Evolutionary conservation across 2,329 filamentous ascomycete species (phyloP).

Genomic region (Atkinsonella hypoxylon): DNA sequence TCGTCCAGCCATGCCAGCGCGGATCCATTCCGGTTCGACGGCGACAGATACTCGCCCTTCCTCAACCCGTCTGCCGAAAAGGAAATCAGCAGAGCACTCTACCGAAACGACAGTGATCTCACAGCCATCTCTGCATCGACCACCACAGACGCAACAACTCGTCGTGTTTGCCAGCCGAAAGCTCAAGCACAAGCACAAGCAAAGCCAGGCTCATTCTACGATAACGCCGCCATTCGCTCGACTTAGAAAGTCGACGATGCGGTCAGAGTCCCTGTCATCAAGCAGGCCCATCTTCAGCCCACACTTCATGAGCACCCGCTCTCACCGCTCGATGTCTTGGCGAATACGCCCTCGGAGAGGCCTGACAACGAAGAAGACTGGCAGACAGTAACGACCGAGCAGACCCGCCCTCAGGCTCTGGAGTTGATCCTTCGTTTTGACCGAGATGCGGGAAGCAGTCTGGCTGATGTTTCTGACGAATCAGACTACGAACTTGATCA

Average conservation of each 20-base stretch:
- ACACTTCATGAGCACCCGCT: slow-evolving; percentile 5
- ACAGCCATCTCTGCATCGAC: slow-evolving; percentile 5
- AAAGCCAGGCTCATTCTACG: slow-evolving; percentile 21
- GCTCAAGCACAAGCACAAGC: not conserved
- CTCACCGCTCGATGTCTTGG: slow-evolving; percentile 1
- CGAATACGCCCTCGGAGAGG: slow-evolving; percentile 8
- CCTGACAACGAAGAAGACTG: slow-evolving; percentile 20
- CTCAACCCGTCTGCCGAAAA: slow-evolving; percentile 27
- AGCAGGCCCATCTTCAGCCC: slow-evolving; percentile 4
- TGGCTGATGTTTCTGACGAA: slow-evolving; percentile 32
- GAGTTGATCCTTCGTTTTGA: slow-evolving; percentile 11
- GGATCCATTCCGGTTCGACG: slow-evolving; percentile 36
- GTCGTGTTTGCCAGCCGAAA: not conserved
- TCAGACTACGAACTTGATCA: slow-evolving; percentile 10
- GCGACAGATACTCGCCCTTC: slow-evolving; percentile 24
- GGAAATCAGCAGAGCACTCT: slow-evolving; percentile 30
- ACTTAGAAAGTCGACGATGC: slow-evolving; percentile 29
- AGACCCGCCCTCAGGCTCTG: slow-evolving; percentile 11
- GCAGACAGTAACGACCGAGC: slow-evolving; percentile 24
- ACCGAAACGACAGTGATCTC: slow-evolving; percentile 14
- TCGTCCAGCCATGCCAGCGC: slow-evolving; percentile 23
- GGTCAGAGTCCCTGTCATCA: slow-evolving; percentile 23
- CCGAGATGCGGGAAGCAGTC: slow-evolving; percentile 28
- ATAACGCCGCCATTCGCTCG: slow-evolving; percentile 24
- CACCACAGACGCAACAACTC: not conserved